These are phyloP conservation scores for Sugiyamaella grinbergsii DNA, from an alignment of 1,139 yeast species.

Conservation along the genomic window DNA sequence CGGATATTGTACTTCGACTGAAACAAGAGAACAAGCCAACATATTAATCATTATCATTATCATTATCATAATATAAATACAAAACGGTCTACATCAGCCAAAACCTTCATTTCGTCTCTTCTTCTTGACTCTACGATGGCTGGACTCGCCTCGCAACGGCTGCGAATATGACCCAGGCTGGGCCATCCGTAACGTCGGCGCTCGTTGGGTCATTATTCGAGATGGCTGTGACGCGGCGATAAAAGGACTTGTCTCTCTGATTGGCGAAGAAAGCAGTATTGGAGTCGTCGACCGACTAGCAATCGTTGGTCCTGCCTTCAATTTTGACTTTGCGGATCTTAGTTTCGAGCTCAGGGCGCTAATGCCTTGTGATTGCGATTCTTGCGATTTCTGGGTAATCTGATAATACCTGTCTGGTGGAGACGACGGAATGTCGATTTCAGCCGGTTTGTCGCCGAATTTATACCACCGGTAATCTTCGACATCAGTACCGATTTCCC, in stretches of 20 bases:
- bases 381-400: slow-evolving; percentile 7
- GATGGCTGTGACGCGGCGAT: background rate
- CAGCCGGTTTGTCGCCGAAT: slow-evolving; percentile 23
- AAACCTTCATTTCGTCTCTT: slow-evolving; percentile 20
- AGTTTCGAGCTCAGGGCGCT: background rate
- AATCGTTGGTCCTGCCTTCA: background rate
- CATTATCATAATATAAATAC: background rate
- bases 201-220: slow-evolving; percentile 1
- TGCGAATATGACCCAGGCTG: slow-evolving; percentile 3
- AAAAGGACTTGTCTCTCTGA: background rate
- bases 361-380: slow-evolving; percentile 3
- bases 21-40: slow-evolving; percentile 10
- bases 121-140: slow-evolving; percentile 10
- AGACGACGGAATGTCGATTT: background rate
- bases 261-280: background rate
- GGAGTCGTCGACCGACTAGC: background rate
- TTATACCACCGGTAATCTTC: slow-evolving; percentile 28
- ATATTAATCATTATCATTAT: slow-evolving; percentile 1
- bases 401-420: slow-evolving; percentile 10
- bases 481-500: slow-evolving; percentile 25
- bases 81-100: slow-evolving; percentile 13
- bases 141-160: slow-evolving; percentile 1
- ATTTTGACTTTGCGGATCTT: background rate
- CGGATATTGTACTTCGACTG: slow-evolving; percentile 25
- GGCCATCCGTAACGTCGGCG: background rate